Base-by-base conservation (phyloP, 2,329 filamentous ascomycete genomes). In the Aspergillus jensenii region DNA sequence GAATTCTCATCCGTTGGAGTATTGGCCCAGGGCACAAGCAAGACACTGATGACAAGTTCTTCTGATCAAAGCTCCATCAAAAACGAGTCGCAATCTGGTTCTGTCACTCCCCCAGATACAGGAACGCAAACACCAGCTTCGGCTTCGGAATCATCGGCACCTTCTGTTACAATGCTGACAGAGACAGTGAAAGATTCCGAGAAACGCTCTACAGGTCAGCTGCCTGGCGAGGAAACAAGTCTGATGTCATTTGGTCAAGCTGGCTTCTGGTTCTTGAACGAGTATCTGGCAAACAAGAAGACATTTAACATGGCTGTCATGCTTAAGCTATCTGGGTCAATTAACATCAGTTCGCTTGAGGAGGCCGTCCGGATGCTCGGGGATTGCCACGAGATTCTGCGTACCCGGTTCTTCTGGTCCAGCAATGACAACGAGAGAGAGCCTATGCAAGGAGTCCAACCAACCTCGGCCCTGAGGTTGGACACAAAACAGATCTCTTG, bases 241-340 rank as follows among this genome's bases (percentile, higher is more conserved):
- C 23, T 23, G 3, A 23, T 23, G 23, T 47, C 57, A n/a, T 54
- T 56, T 21, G 54, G 19, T 1, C 79, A 81, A 59, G 66, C 71
- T 0, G 65, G 75, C 0, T 75, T 81, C 60, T 81, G 76, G 76
- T 65, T 70, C 48, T 43, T 67, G 2, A 9, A 14, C 2, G 51
- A 47, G 8, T 61, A 56, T 3, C 37, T 66, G 1, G 44, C 63
- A 0, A 66, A 70, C 31, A 43, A 47, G 7, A 68, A 62, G 1
- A 65, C 66, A 2, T 66, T 60, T 37, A 73, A 71, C 51, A 39
- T 65, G 9, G 59, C 41, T 65, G 17, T 60, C 52, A 31, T 1
- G 21, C 63, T 3, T 2, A 46, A 54, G 0, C n/a, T 73, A 3
- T 12, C 17, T 8, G 21, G 11, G 8, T 23, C 19, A 12, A 17